These are phyloP conservation scores for Pseudogymnoascus sp. DNA, from an alignment of 2,329 filamentous ascomycete genomes.

Conservation along the genomic window DNA sequence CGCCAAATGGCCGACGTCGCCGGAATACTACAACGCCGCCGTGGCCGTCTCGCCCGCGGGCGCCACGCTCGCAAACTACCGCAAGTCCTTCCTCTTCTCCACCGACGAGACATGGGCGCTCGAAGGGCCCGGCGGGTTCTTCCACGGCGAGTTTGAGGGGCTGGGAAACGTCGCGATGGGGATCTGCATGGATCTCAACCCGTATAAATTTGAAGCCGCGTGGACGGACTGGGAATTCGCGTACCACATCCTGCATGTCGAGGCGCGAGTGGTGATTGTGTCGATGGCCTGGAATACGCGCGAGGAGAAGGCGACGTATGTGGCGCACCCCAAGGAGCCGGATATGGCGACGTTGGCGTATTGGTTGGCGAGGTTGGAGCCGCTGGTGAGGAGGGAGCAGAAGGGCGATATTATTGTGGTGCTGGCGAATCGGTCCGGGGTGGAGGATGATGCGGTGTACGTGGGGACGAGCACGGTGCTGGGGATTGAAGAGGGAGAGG, in stretches of 20 bases:
- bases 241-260: constrained; percentile 42
- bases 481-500: constrained; percentile 52
- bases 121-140: constrained; percentile 42
- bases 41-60: constrained; percentile 47
- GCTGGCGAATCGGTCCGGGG: constrained; percentile 59
- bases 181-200: constrained; percentile 54
- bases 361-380: constrained; percentile 62
- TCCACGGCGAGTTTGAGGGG: constrained; percentile 31
- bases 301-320: constrained; percentile 39
- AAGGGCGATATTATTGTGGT: constrained; percentile 55
- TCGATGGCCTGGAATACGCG: constrained; percentile 59
- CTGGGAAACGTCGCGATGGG: constrained; percentile 44
- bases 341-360: constrained; percentile 64
- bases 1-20: constrained; percentile 37
- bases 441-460: constrained; percentile 55
- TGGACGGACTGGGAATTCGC: constrained; percentile 38
- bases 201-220: constrained; percentile 37
- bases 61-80: constrained; percentile 47
- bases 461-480: constrained; percentile 65
- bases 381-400: constrained; percentile 42
- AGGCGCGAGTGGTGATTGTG: constrained; percentile 54
- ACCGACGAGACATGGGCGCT: constrained; percentile 51
- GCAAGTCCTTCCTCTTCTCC: constrained; percentile 47
- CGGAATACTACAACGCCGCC: constrained; percentile 43
- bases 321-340: constrained; percentile 42